Evolutionary conservation across 345 rosid genomes (phyloP).

Genomic region (Tarenaya hassleriana): DNA sequence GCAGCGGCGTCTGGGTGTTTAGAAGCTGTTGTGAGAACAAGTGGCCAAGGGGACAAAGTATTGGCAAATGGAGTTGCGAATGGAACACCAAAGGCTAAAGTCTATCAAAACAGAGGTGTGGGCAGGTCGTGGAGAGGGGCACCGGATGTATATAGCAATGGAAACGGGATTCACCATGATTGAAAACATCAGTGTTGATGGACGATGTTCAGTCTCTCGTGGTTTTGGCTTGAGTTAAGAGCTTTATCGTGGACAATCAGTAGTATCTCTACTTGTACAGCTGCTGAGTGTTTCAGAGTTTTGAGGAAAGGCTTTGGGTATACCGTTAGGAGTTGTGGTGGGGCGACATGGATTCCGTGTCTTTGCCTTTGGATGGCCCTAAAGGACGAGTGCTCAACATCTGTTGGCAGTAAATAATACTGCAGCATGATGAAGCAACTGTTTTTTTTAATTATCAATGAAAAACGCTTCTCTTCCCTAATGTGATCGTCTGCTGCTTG

Average conservation of each 20-base stretch:
- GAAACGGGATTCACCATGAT: slow-evolving; percentile 45
- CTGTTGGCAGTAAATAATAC: too few species aligned
- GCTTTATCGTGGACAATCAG: too few species aligned
- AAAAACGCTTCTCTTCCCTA: too few species aligned
- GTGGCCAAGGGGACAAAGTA: slow-evolving; percentile 29
- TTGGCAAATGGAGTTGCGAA: slow-evolving; percentile 38
- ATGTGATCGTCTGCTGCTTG: too few species aligned
- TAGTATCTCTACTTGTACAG: too few species aligned
- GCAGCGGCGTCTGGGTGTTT: slow-evolving; percentile 63
- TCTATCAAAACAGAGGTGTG: slow-evolving; percentile 41
- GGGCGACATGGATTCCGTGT: background rate
- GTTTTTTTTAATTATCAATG: too few species aligned
- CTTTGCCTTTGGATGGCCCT: background rate
- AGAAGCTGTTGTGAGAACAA: slow-evolving; percentile 36
- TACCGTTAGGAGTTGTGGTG: background rate
- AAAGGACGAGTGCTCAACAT: background rate
- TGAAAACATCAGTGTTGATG: too few species aligned
- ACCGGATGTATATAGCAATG: slow-evolving; percentile 48
- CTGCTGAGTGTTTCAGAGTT: too few species aligned
- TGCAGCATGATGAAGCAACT: too few species aligned
- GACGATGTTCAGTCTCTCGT: too few species aligned
- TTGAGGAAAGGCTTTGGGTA: too few species aligned
- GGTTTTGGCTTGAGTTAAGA: too few species aligned
- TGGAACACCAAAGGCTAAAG: slow-evolving; percentile 32
- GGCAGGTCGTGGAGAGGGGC: slow-evolving; percentile 32